Evolutionary conservation across 2,329 filamentous ascomycete genomes (phyloP).

Genomic region (Exophiala aquamarina): DNA sequence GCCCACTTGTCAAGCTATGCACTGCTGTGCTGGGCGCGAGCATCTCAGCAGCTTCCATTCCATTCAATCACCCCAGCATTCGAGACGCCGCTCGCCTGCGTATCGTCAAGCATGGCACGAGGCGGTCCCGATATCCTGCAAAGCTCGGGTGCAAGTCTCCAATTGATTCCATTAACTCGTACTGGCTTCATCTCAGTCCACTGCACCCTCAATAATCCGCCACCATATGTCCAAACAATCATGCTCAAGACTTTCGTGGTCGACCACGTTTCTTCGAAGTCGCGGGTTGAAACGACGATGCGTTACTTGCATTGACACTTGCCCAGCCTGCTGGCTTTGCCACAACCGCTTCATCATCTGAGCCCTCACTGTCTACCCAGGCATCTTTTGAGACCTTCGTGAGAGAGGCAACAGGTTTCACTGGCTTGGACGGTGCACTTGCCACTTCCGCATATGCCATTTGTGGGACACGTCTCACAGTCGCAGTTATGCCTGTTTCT

Average conservation of each 20-base stretch:
- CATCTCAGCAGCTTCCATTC: too few species aligned
- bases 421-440: background rate
- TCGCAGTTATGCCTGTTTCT: background rate
- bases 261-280: constrained; percentile 10
- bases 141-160: too few species aligned
- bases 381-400: constrained; percentile 21
- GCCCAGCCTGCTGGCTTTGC: constrained; percentile 1
- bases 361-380: constrained; percentile 26
- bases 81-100: too few species aligned
- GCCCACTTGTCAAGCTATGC: too few species aligned
- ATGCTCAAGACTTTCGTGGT: constrained; percentile 8
- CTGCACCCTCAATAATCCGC: too few species aligned
- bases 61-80: too few species aligned
- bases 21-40: too few species aligned
- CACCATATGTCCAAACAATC: too few species aligned
- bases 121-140: too few species aligned
- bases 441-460: background rate
- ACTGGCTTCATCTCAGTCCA: too few species aligned
- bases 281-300: background rate
- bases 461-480: background rate
- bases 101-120: too few species aligned
- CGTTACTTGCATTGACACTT: constrained; percentile 9
- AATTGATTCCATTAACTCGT: too few species aligned
- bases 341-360: constrained; percentile 11
- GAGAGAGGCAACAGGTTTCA: background rate